These are phyloP conservation scores for Ilyonectria destructans DNA, from an alignment of 2,329 filamentous ascomycete genomes.

Conservation along the genomic window DNA sequence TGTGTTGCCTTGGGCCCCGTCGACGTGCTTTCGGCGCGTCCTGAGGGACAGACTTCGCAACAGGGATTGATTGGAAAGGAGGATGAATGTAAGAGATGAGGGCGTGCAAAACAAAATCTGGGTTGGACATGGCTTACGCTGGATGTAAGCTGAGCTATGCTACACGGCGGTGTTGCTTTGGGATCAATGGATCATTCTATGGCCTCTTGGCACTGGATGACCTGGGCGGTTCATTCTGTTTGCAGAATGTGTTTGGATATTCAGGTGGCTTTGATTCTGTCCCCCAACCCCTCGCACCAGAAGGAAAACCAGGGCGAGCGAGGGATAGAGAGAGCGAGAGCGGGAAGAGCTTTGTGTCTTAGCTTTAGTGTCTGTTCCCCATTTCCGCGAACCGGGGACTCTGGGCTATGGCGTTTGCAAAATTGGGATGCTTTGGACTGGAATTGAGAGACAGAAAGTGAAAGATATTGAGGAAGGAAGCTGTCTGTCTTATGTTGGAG, in stretches of 20 bases:
- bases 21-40: background rate
- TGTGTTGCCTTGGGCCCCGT: background rate
- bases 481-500: conserved; percentile 19
- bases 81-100: conserved; percentile 21
- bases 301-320: background rate
- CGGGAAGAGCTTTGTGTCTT: background rate
- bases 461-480: conserved; percentile 1
- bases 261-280: conserved; percentile 16
- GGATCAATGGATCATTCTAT: conserved; percentile 14
- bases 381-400: conserved; percentile 14
- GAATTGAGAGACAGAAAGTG: conserved; percentile 10
- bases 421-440: conserved; percentile 24
- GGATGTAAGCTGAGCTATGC: conserved; percentile 31
- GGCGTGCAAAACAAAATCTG: conserved; percentile 20
- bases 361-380: conserved; percentile 8
- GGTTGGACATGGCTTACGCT: conserved; percentile 33
- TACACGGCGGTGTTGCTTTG: conserved; percentile 19
- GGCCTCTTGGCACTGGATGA: conserved; percentile 2
- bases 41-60: background rate
- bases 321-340: background rate
- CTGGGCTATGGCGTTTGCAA: conserved; percentile 35
- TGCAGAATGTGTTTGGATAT: conserved; percentile 28
- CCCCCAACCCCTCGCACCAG: conserved; percentile 7
- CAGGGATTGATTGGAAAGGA: background rate
- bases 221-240: conserved; percentile 17